A percentile compares a stretch with the other conserved stretches of the same genome.
phyloP scores from a whole-genome alignment of 2,329 filamentous ascomycete species.

The Furcasterigmium furcatum region DNA sequence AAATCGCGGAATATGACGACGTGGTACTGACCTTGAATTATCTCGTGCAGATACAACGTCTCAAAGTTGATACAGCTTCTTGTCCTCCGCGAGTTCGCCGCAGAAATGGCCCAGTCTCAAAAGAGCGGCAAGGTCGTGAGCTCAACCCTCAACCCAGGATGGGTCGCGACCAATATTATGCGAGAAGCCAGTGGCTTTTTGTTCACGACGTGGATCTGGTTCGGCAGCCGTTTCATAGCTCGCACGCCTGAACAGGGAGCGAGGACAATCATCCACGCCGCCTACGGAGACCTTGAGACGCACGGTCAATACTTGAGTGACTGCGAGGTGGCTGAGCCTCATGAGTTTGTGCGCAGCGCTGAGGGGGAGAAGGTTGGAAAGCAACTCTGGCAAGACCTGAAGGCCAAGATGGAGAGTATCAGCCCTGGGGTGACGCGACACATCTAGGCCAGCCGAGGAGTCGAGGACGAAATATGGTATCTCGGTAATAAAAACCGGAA shows the following conservation, averaged over 20 bases:
- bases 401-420: background rate
- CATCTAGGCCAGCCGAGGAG: too few species aligned
- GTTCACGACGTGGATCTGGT: background rate
- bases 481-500: too few species aligned
- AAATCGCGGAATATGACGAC: background rate
- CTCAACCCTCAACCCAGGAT: background rate
- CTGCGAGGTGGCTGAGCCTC: constrained; percentile 16
- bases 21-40: too few species aligned
- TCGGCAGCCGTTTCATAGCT: constrained; percentile 16
- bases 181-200: constrained; percentile 1
- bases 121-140: background rate
- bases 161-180: background rate
- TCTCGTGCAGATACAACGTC: constrained; percentile 2
- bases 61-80: constrained; percentile 6
- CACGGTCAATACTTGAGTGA: constrained; percentile 37
- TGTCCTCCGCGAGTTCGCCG: constrained; percentile 2
- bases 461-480: too few species aligned
- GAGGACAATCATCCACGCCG: constrained; percentile 32
- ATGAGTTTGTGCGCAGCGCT: background rate
- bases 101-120: background rate
- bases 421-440: background rate
- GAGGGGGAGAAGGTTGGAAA: background rate
- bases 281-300: constrained; percentile 25
- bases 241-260: constrained; percentile 33
- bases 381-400: background rate